phyloP scores from a whole-genome alignment of 345 rosid genomes.

The Eucalyptus guilfoylei region DNA sequence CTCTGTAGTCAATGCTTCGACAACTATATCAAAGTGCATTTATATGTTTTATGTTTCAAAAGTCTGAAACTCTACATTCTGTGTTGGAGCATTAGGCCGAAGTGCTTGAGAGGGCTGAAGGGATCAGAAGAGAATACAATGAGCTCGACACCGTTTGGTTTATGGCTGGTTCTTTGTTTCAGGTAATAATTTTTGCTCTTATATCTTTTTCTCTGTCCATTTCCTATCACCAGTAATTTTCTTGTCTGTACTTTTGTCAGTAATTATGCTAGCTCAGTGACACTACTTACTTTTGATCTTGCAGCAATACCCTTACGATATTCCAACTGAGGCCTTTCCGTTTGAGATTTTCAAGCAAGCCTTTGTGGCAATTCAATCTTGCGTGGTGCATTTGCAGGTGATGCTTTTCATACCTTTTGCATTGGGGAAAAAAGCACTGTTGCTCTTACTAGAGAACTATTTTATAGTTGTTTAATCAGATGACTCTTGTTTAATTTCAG shows the following conservation, averaged over 20 bases:
- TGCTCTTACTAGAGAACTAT: neutral
- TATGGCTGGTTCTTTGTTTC: conserved; percentile 99
- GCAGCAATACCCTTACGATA: conserved; percentile 97
- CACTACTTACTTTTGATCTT: conserved; percentile 7
- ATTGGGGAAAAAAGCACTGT: neutral
- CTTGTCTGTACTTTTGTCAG: neutral
- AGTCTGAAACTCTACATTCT: conserved; percentile 1
- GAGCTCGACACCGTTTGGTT: conserved; percentile 99
- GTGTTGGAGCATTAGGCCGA: conserved; percentile 45
- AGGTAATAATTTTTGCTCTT: conserved; percentile 29
- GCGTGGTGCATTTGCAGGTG: conserved; percentile 97
- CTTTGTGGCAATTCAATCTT: conserved; percentile 93
- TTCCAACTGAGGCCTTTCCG: conserved; percentile 90
- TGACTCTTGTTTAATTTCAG: conserved; percentile 29
- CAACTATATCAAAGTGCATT: neutral
- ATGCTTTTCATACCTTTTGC: neutral
- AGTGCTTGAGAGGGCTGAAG: conserved; percentile 80
- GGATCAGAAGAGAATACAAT: conserved; percentile 83
- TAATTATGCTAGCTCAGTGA: neutral
- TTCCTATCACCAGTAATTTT: neutral
- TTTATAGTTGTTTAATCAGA: neutral
- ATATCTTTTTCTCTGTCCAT: neutral
- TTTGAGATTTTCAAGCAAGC: conserved; percentile 97
- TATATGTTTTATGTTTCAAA: neutral
- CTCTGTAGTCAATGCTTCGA: neutral